A percentile compares a stretch with the other conserved stretches of the same genome.
phyloP scores from a whole-genome alignment of 768 basidiomycete genomes.

The Pleurotus salmoneostramineus region DNA sequence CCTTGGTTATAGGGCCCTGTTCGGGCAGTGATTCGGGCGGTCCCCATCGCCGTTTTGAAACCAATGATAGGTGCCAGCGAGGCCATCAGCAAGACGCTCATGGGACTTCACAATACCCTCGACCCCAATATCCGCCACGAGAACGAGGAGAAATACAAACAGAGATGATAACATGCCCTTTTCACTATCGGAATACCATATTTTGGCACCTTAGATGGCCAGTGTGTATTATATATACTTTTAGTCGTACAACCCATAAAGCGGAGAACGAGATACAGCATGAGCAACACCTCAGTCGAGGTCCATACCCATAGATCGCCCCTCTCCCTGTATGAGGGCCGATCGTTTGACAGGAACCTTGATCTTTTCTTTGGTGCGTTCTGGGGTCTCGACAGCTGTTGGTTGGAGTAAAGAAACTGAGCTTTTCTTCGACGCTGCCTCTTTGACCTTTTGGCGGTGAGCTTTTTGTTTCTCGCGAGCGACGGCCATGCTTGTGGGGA shows the following conservation, averaged over 20 bases:
- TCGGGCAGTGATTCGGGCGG: conserved; percentile 91
- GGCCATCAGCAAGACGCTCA: conserved; percentile 91
- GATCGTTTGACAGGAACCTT: conserved; percentile 63
- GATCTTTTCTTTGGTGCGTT: conserved; percentile 73
- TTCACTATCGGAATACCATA: conserved; percentile 8
- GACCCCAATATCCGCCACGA: conserved; percentile 83
- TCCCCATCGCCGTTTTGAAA: conserved; percentile 94
- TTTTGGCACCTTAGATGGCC: conserved; percentile 6
- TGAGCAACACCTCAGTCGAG: conserved; percentile 46
- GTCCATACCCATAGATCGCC: conserved; percentile 90
- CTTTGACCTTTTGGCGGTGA: conserved; percentile 64
- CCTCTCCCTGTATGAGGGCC: conserved; percentile 79
- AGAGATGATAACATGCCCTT: conserved; percentile 33
- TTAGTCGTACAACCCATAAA: neutral
- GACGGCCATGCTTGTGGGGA: conserved; percentile 69
- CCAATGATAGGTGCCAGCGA: conserved; percentile 99
- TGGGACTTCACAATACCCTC: conserved; percentile 90
- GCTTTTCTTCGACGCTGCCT: conserved; percentile 41
- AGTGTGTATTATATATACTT: conserved; percentile 10
- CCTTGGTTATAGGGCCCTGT: conserved; percentile 69
- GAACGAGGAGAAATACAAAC: conserved; percentile 93
- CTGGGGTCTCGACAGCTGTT: conserved; percentile 34
- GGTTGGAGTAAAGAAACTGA: conserved; percentile 70
- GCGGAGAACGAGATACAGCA: conserved; percentile 1
- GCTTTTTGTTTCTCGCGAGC: conserved; percentile 75